Percentiles rank a stretch among this genome's conserved stretches.
Conservation (phyloP, 2,329 filamentous ascomycete species). For the Ceratocystiopsis sp. region DNA sequence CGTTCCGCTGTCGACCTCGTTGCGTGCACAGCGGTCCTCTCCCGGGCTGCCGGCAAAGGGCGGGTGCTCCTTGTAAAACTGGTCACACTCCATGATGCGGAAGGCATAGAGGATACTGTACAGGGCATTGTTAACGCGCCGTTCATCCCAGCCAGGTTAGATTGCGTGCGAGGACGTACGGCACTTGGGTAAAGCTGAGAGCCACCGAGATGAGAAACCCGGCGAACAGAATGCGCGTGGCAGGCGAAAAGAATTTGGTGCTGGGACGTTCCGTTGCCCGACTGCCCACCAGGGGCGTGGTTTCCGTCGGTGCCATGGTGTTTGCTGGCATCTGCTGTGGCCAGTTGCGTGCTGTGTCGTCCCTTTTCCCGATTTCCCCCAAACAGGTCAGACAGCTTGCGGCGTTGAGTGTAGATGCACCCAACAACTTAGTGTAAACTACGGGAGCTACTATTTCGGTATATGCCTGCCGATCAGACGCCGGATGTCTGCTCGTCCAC, state of each 20-base stretch:
- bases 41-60: conserved; percentile 25
- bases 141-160: background rate
- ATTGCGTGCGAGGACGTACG: conserved; percentile 17
- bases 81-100: conserved; percentile 54
- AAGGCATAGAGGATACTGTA: conserved; percentile 41
- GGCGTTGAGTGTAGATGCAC: too few species aligned
- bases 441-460: too few species aligned
- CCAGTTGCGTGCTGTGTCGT: too few species aligned
- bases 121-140: background rate
- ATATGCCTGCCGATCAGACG: too few species aligned
- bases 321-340: too few species aligned
- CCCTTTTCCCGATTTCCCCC: too few species aligned
- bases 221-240: conserved; percentile 34
- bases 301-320: too few species aligned
- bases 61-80: conserved; percentile 44
- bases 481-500: too few species aligned
- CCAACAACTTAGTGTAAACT: too few species aligned
- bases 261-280: too few species aligned
- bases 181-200: conserved; percentile 31
- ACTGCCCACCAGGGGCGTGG: too few species aligned
- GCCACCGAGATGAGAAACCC: conserved; percentile 41
- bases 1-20: conserved; percentile 46
- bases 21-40: conserved; percentile 42
- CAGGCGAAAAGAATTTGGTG: conserved; percentile 9
- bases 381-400: too few species aligned